These are phyloP conservation scores for Pichia kudriavzevii DNA, from an alignment of 1,139 yeast genomes.

Conservation along the genomic window DNA sequence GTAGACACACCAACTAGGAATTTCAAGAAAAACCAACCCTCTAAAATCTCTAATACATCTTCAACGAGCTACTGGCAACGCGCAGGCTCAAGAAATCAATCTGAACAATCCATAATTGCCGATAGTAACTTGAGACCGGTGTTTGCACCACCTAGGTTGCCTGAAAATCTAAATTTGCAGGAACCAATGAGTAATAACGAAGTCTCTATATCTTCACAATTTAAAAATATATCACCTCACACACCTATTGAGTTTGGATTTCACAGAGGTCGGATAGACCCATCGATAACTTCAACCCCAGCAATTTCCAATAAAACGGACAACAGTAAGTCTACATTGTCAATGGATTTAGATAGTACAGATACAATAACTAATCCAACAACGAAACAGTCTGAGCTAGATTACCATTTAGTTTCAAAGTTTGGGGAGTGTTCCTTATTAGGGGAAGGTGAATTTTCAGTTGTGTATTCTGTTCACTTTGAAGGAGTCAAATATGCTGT, in stretches of 20 bases:
- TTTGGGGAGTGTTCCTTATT: slow-evolving; percentile 64
- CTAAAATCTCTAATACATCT: slow-evolving; percentile 3
- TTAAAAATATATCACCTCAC: slow-evolving; percentile 8
- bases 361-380: slow-evolving; percentile 1
- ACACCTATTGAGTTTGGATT: slow-evolving; percentile 12
- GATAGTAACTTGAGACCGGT: slow-evolving; percentile 4
- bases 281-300: slow-evolving; percentile 1
- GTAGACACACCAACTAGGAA: slow-evolving; percentile 19
- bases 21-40: slow-evolving; percentile 9
- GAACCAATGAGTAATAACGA: neutral
- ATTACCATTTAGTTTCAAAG: slow-evolving; percentile 55
- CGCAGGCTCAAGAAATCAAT: slow-evolving; percentile 16
- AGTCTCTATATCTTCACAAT: too few relatives aligned
- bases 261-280: too few relatives aligned
- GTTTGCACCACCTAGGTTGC: slow-evolving; percentile 12
- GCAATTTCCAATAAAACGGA: neutral
- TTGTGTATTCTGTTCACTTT: slow-evolving; percentile 71
- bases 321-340: slow-evolving; percentile 1
- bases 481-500: slow-evolving; percentile 71
- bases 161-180: slow-evolving; percentile 1
- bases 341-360: slow-evolving; percentile 1
- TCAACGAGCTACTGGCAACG: slow-evolving; percentile 20
- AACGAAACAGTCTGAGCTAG: slow-evolving; percentile 27
- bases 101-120: slow-evolving; percentile 11
- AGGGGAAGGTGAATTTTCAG: slow-evolving; percentile 84